Conservation (phyloP, 768 basidiomycete genomes). For the Xerocomellus dryophilus region DNA sequence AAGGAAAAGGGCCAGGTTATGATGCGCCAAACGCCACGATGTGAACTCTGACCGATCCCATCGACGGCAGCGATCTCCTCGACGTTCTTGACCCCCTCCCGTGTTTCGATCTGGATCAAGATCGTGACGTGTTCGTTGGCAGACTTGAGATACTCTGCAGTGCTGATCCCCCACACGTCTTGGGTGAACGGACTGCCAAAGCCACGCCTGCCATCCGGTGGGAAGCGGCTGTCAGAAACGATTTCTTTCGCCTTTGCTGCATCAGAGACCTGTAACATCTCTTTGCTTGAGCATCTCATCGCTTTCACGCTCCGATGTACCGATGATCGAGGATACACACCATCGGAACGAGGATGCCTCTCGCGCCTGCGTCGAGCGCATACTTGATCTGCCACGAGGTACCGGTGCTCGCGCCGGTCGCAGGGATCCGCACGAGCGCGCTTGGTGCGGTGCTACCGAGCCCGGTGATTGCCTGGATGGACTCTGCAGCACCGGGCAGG, state of each 20-base stretch:
- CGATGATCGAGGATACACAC: constrained; percentile 31
- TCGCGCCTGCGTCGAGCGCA: constrained; percentile 65
- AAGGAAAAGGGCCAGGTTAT: not conserved
- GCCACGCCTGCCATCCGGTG: constrained; percentile 59
- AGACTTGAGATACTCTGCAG: constrained; percentile 47
- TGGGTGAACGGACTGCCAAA: constrained; percentile 66
- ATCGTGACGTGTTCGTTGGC: constrained; percentile 57
- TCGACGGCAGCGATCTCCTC: constrained; percentile 58
- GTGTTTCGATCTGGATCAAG: constrained; percentile 67
- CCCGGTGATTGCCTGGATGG: constrained; percentile 50
- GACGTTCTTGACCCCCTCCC: constrained; percentile 56
- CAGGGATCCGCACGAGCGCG: constrained; percentile 59
- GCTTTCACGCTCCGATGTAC: too few relatives aligned
- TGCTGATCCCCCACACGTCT: constrained; percentile 50
- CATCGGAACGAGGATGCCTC: constrained; percentile 66
- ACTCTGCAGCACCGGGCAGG: constrained; percentile 55
- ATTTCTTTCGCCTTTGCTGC: constrained; percentile 55
- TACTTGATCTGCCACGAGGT: constrained; percentile 72
- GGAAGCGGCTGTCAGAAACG: constrained; percentile 57
- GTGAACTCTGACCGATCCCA: constrained; percentile 49
- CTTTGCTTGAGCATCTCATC: not conserved
- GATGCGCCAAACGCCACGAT: not conserved
- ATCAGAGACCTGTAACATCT: constrained; percentile 43
- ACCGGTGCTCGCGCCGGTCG: constrained; percentile 53
- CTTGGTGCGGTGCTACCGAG: constrained; percentile 45